These are phyloP conservation scores for Cyathus striatus DNA, from an alignment of 768 basidiomycete species.

Conservation along the genomic window DNA sequence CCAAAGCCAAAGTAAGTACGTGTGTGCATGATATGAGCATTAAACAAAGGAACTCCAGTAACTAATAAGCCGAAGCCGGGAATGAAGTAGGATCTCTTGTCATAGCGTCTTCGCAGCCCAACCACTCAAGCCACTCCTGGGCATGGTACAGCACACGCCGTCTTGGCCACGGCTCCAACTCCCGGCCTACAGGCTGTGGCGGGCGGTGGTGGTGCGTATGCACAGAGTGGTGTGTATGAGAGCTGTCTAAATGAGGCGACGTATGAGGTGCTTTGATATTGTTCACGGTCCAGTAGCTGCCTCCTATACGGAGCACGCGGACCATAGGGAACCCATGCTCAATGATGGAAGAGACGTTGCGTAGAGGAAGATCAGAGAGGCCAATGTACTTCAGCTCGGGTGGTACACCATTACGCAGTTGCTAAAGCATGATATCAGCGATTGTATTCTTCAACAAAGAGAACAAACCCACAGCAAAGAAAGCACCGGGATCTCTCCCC, in stretches of 20 bases:
- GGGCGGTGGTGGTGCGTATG: too few species aligned
- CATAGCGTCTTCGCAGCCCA: constrained; percentile 55
- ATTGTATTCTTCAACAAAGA: neutral
- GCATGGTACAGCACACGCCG: constrained; percentile 46
- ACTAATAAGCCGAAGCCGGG: too few species aligned
- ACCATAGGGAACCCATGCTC: constrained; percentile 62
- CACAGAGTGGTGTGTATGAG: too few species aligned
- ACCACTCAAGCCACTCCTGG: constrained; percentile 61
- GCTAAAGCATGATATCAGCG: constrained; percentile 25
- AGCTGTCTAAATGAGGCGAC: too few species aligned
- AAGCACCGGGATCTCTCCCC: constrained; percentile 35
- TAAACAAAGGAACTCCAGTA: too few species aligned
- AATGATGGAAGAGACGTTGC: constrained; percentile 37
- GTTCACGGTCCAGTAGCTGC: constrained; percentile 49
- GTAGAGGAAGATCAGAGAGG: constrained; percentile 42
- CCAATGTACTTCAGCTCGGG: constrained; percentile 48
- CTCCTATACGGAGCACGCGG: constrained; percentile 48
- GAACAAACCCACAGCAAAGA: constrained; percentile 31
- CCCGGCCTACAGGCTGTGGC: too few species aligned
- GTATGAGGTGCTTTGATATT: constrained; percentile 7
- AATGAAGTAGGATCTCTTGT: constrained; percentile 16
- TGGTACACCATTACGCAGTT: constrained; percentile 56
- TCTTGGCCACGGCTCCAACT: constrained; percentile 54
- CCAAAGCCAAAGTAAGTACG: too few species aligned
- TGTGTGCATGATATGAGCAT: too few species aligned